Evolutionary conservation across 495 filamentous ascomycete genomes (phyloP).

Genomic region (Hapsidospora chrysogenum): DNA sequence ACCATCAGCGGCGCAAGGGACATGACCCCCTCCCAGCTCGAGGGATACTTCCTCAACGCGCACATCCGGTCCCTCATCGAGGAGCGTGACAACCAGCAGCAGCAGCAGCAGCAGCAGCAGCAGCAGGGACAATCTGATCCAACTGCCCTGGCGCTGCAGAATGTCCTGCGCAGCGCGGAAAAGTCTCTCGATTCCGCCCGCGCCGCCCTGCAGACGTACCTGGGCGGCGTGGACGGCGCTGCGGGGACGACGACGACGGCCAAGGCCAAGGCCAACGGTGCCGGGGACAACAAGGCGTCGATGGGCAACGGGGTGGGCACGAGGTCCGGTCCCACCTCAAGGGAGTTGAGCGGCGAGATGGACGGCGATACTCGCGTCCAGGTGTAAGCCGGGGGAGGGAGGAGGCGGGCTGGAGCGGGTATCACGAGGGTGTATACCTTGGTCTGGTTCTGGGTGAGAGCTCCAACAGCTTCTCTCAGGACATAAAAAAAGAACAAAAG

Average conservation of each 20-base stretch:
- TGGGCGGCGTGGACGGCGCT: too few species aligned
- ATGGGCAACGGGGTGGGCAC: constrained; percentile 7
- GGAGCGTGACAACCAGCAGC: constrained; percentile 12
- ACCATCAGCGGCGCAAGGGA: constrained; percentile 35
- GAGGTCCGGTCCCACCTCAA: constrained; percentile 26
- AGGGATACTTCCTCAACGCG: constrained; percentile 33
- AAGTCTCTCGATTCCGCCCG: constrained; percentile 14
- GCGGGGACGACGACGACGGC: neutral
- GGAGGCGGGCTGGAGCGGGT: too few species aligned
- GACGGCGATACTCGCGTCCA: constrained; percentile 27
- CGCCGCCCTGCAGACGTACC: constrained; percentile 17
- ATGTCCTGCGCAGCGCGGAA: constrained; percentile 20
- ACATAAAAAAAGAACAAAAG: neutral
- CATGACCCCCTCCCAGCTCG: constrained; percentile 28
- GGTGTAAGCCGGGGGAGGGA: too few species aligned
- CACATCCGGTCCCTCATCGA: constrained; percentile 35
- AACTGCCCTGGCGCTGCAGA: constrained; percentile 13
- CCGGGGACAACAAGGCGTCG: neutral
- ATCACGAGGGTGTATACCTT: too few species aligned
- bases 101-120: too few species aligned
- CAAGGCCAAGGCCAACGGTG: neutral
- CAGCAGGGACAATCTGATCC: too few species aligned
- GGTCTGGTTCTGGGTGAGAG: too few species aligned
- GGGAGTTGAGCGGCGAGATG: constrained; percentile 36
- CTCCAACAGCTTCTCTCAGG: neutral